Base-by-base conservation (phyloP, 805 yeast species). In the Kregervanrija delftensis region DNA sequence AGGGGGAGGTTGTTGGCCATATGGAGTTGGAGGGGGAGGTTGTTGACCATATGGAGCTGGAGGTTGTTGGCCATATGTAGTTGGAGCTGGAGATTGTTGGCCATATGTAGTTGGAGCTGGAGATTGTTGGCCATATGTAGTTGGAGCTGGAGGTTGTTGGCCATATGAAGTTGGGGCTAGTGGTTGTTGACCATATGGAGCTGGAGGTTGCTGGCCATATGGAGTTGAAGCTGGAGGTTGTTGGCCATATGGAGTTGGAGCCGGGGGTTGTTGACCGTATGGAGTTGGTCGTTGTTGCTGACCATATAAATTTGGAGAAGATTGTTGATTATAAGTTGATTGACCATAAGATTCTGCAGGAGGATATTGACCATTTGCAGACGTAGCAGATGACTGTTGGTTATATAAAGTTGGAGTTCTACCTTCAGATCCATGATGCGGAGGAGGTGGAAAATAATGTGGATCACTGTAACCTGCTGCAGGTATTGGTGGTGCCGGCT, bases 381-480 rank as follows among this genome's bases (percentile, higher is more conserved):
- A 9, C 28, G 41, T n/a, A 16, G 22, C 2, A 22, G 41, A 30
- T 35, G 40, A 43, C 32, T 39, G 39, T 8, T 36, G 35, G 14
- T 17, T 10, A 36, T 35, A n/a, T 2, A 12, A 1, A 30, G 31
- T 14, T 6, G 49, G 42, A 2, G 30, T 37, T n/a, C 51, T 45
- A n/a, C 34, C 40, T 3, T 17, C 32, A 8, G 43, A 44, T 10
- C 40, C 51, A 43, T 50, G 53, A 22, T 45, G 49, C 22, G 54
- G 55, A 8, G 49, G 56, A 3, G 51, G 44, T 35, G 54, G 59
- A 35, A 46, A 50, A 28, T 44, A 43, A 17, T 48, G 45, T 16
- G 57, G 62, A 43, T 50, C 51, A 47, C 37, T 49, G 49, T 51
- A 51, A 47, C 37, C 49, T 39, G 54, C 43, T 53, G 58, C 42